Base-by-base conservation (phyloP, 768 basidiomycete species). In the Lactifluus rugatus region DNA sequence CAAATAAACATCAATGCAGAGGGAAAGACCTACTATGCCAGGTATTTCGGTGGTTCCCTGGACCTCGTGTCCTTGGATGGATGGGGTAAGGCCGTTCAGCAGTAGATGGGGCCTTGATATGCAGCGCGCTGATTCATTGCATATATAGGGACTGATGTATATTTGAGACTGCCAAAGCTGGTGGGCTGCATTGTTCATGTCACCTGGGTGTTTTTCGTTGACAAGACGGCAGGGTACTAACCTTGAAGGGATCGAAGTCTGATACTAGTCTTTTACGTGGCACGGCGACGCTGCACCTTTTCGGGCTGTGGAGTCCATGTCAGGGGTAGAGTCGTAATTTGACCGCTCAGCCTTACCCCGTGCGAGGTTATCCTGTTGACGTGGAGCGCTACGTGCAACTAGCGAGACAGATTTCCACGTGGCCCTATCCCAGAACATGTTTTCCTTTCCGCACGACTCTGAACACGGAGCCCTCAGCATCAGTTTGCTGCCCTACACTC, bases 41-140 rank as follows among this genome's bases (percentile, higher is more conserved):
- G 87, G 51, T 92, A 91, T 70, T 90, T 91, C 65, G 88, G 89
- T 21, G 90, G 90, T 7, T 85, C 84, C 2, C 69, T 93, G 44
- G 85, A 89, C 57, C 70, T 92, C 17, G 81, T 91, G 8, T 85
- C 87, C 9, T 66, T 91, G 67, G 87, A 93, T 65, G 89, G 88
- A 57, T 90, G 86, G 82, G 89, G 90, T 88, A 68, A 64, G 82
- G 72, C 11, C 5, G 23, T n/a, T 23, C 46, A 31, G 54, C 25
- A 21, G 16, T n/a, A n/a, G n/a, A n/a, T 17, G n/a, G 52, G 45
- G 10, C 11, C 11, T 25, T 52, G 36, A 25, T 39, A 8, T 28
- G 14, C 26, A 31, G 7, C 6, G 62, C 53, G 65, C 32, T 34
- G 39, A 48, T 52, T 44, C 26, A 26, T 25, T 45, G 7, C 50